These are phyloP conservation scores for Colletotrichum simmondsii DNA, from an alignment of 2,329 filamentous ascomycete genomes.

Conservation along the genomic window DNA sequence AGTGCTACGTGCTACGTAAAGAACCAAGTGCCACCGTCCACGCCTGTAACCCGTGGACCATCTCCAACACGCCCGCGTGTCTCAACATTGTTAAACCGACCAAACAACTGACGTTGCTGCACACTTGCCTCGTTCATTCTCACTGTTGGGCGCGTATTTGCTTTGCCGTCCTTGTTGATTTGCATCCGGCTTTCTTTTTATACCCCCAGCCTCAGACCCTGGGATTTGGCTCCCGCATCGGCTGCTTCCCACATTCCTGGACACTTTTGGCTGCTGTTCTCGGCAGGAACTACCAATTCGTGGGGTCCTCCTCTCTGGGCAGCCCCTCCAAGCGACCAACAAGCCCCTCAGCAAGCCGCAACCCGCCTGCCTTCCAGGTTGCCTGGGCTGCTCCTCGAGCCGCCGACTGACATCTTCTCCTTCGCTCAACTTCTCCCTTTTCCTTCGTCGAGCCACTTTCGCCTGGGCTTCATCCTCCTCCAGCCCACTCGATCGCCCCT, in stretches of 20 bases:
- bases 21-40: neutral
- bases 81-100: neutral
- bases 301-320: slow-evolving; percentile 30
- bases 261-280: slow-evolving; percentile 15
- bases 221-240: neutral
- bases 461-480: neutral
- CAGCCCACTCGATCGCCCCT: neutral
- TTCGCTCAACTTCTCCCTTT: neutral
- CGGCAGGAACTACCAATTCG: slow-evolving; percentile 30
- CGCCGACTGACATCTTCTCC: slow-evolving; percentile 3
- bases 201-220: neutral
- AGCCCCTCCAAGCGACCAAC: slow-evolving; percentile 26
- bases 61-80: neutral
- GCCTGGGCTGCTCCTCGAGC: slow-evolving; percentile 5
- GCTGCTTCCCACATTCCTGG: neutral
- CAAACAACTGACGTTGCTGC: neutral
- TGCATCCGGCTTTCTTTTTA: neutral
- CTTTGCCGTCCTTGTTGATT: neutral
- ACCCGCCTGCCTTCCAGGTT: neutral
- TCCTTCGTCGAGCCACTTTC: neutral
- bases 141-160: neutral
- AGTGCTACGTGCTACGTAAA: neutral
- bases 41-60: neutral
- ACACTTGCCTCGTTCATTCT: neutral
- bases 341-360: slow-evolving; percentile 18